Conservation (phyloP, 2,329 filamentous ascomycete genomes). For the Lecanicillium sp. region DNA sequence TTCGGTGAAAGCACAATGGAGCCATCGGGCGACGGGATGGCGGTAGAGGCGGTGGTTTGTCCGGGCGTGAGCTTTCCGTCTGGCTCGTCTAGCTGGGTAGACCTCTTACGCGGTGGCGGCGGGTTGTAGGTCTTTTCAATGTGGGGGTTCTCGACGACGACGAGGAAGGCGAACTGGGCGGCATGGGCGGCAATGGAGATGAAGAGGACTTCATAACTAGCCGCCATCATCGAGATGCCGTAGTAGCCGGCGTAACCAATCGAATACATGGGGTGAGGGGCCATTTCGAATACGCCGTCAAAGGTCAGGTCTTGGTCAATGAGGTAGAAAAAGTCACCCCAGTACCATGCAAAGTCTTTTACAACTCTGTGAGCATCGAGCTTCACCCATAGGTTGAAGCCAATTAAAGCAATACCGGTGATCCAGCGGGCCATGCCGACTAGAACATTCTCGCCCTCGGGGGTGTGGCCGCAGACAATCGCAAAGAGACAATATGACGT, state of each 20-base stretch:
- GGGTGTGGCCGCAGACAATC: conserved; percentile 74
- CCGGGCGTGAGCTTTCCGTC: conserved; percentile 24
- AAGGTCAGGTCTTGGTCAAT: conserved; percentile 97
- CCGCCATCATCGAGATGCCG: conserved; percentile 95
- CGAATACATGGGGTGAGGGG: conserved; percentile 97
- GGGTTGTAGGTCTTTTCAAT: conserved; percentile 98
- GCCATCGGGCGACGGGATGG: conserved; percentile 19
- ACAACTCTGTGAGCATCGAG: conserved; percentile 95
- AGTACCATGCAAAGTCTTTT: conserved; percentile 99
- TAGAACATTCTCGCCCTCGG: conserved; percentile 61
- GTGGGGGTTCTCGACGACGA: conserved; percentile 90
- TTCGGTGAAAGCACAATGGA: conserved; percentile 21
- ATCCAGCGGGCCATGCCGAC: conserved; percentile 72
- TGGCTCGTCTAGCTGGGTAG: conserved; percentile 28
- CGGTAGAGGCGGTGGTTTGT: conserved; percentile 17
- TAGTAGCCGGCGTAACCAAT: conserved; percentile 98
- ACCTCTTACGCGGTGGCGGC: conserved; percentile 64
- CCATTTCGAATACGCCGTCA: conserved; percentile 98
- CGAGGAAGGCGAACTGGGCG: conserved; percentile 88
- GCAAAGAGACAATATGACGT: conserved; percentile 95
- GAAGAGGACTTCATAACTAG: conserved; percentile 94
- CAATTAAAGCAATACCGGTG: conserved; percentile 69
- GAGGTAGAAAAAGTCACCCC: conserved; percentile 98
- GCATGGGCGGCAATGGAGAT: conserved; percentile 94
- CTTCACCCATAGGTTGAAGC: conserved; percentile 98